phyloP scores from a whole-genome alignment of 2,329 filamentous ascomycete genomes.

The Alternaria viburni region DNA sequence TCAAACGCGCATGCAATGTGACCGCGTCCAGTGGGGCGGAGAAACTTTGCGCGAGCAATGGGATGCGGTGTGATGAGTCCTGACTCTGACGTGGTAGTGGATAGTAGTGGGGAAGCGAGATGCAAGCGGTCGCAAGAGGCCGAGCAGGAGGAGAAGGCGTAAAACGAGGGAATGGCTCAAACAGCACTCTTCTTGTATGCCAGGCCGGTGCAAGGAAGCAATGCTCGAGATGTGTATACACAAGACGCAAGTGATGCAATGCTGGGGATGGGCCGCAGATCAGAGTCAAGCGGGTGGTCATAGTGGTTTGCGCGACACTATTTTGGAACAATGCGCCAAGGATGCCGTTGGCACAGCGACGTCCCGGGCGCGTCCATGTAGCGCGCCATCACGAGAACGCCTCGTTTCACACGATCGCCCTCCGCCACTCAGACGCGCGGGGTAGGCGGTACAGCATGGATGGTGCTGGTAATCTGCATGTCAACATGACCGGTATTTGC shows the following conservation, averaged over 20 bases:
- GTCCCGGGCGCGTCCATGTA: slow-evolving; percentile 18
- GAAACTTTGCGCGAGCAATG: slow-evolving; percentile 3
- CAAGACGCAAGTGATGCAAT: slow-evolving; percentile 34
- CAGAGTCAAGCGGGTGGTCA: slow-evolving; percentile 27
- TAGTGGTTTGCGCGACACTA: slow-evolving; percentile 19
- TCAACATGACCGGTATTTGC: slow-evolving; percentile 33
- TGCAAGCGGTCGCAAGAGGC: slow-evolving; percentile 8
- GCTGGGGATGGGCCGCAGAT: slow-evolving; percentile 25
- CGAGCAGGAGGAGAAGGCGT: background rate
- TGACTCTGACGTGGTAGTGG: slow-evolving; percentile 3
- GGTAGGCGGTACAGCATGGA: slow-evolving; percentile 11
- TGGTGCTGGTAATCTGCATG: slow-evolving; percentile 5
- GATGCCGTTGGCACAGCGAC: slow-evolving; percentile 13
- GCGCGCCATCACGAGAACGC: slow-evolving; percentile 27
- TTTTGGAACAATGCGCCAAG: slow-evolving; percentile 20
- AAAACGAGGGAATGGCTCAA: slow-evolving; percentile 15
- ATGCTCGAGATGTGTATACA: slow-evolving; percentile 6
- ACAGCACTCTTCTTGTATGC: background rate
- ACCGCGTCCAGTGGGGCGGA: slow-evolving; percentile 7
- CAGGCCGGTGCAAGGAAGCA: background rate
- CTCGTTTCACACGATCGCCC: slow-evolving; percentile 26
- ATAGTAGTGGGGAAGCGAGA: slow-evolving; percentile 15
- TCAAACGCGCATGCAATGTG: slow-evolving; percentile 44
- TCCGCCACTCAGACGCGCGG: slow-evolving; percentile 27
- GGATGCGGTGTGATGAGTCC: slow-evolving; percentile 4